Percentiles rank a stretch among this genome's conserved stretches.
Conservation (phyloP, 2,329 filamentous ascomycete species). For the Orbilia brochopaga region DNA sequence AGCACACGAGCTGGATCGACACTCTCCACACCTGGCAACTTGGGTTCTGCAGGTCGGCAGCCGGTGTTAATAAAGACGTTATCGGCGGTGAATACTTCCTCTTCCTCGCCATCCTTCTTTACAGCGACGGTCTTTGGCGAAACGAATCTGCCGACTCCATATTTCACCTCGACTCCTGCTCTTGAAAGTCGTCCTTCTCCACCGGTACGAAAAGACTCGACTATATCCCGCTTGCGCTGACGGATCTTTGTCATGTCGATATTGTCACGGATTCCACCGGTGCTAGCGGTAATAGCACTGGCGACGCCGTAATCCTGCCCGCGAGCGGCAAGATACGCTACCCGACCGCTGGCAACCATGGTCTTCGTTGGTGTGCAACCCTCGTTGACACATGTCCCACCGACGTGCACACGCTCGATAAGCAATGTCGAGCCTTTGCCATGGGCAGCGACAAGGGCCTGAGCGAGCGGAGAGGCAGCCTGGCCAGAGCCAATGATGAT, state of each 20-base stretch:
- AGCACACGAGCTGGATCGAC: constrained; percentile 58
- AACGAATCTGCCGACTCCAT: constrained; percentile 61
- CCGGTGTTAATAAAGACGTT: constrained; percentile 62
- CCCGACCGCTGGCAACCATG: constrained; percentile 64
- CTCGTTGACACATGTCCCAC: constrained; percentile 65
- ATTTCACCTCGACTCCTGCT: constrained; percentile 61
- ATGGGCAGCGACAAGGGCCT: constrained; percentile 61
- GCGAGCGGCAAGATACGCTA: constrained; percentile 61
- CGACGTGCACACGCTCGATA: constrained; percentile 62
- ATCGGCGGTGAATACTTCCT: constrained; percentile 57
- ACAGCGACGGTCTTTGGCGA: constrained; percentile 59
- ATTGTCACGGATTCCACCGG: constrained; percentile 51
- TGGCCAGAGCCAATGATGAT: constrained; percentile 65
- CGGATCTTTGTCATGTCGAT: constrained; percentile 63
- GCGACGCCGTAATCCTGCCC: constrained; percentile 62
- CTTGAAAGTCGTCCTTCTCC: constrained; percentile 60
- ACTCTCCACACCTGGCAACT: constrained; percentile 58
- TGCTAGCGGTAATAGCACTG: constrained; percentile 50
- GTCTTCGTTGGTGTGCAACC: constrained; percentile 67
- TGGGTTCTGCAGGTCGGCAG: constrained; percentile 59
- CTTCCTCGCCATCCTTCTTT: constrained; percentile 56
- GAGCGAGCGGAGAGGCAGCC: constrained; percentile 62
- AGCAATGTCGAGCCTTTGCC: constrained; percentile 59
- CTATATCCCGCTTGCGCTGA: constrained; percentile 64
- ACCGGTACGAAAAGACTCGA: constrained; percentile 62